phyloP scores from a whole-genome alignment of 257 asterid species.

The Przewalskia tangutica region DNA sequence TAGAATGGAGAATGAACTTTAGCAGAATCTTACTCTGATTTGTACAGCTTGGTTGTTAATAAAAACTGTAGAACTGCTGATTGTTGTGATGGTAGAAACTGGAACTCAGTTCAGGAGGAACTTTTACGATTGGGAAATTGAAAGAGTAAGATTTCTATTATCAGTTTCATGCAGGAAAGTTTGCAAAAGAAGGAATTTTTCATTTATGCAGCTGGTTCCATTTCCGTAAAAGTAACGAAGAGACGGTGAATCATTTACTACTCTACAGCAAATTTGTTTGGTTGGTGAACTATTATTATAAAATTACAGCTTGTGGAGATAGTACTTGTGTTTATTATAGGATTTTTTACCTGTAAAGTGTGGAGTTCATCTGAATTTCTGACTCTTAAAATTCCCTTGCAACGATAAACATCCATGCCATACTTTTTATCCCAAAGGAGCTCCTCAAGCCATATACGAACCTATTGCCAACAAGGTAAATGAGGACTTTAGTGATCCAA shows the following conservation, averaged over 20 bases:
- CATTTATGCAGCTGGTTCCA: background rate
- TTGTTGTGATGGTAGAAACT: background rate
- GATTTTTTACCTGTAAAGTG: conserved; percentile 60
- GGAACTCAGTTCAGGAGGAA: background rate
- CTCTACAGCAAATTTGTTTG: background rate
- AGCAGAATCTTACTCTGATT: background rate
- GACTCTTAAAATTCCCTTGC: conserved; percentile 75
- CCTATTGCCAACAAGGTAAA: conserved; percentile 19
- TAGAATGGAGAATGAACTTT: background rate
- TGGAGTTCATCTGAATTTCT: conserved; percentile 57
- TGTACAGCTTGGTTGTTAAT: background rate
- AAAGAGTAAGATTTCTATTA: background rate
- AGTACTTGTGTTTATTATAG: background rate
- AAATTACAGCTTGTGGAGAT: background rate
- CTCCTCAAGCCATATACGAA: conserved; percentile 77
- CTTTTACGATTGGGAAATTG: background rate
- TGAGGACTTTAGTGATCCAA: background rate
- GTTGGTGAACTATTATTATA: background rate
- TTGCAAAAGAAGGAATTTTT: background rate
- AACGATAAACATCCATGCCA: conserved; percentile 89
- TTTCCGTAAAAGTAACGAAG: background rate
- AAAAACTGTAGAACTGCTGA: background rate
- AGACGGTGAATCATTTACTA: background rate
- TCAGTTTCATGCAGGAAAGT: background rate
- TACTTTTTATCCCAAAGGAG: conserved; percentile 86